A percentile compares a stretch with the other conserved stretches of the same genome.
Evolutionary conservation across 805 yeast genomes (phyloP).

Genomic region (Metschnikowia rubicola): DNA sequence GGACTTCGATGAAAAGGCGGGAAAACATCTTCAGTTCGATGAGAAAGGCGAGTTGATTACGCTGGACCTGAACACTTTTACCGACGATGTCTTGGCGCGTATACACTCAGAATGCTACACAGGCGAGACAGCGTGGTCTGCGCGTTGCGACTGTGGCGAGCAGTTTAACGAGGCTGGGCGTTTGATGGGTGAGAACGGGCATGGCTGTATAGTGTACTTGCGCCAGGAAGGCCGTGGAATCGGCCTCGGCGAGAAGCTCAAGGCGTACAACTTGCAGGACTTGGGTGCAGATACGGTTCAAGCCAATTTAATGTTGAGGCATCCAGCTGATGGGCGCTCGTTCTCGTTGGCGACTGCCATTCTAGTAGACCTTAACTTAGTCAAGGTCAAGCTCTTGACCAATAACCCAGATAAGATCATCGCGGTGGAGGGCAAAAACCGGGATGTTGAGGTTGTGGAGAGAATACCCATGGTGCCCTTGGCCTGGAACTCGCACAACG

Average conservation of each 20-base stretch:
- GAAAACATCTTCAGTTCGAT: constrained; percentile 30
- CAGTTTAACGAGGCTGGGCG: constrained; percentile 98
- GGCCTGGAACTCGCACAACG: constrained; percentile 69
- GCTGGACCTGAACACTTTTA: constrained; percentile 24
- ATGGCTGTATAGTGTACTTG: constrained; percentile 91
- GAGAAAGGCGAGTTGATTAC: constrained; percentile 28
- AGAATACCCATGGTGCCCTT: constrained; percentile 97
- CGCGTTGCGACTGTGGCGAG: constrained; percentile 98
- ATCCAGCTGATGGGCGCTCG: constrained; percentile 97
- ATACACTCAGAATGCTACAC: constrained; percentile 98
- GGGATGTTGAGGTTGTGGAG: constrained; percentile 71
- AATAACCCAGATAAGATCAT: constrained; percentile 95
- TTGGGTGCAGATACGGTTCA: constrained; percentile 98
- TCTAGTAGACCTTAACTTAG: constrained; percentile 73
- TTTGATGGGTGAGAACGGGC: constrained; percentile 80
- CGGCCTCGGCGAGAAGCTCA: constrained; percentile 95
- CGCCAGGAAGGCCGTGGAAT: constrained; percentile 99
- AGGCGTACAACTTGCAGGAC: constrained; percentile 95
- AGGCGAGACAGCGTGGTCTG: constrained; percentile 99
- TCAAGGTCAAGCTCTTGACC: constrained; percentile 72
- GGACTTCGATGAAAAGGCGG: constrained; percentile 46
- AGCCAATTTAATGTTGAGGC: constrained; percentile 87
- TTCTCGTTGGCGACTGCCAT: constrained; percentile 94
- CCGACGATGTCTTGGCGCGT: constrained; percentile 60
- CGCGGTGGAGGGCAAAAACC: constrained; percentile 87